A percentile compares a stretch with the other conserved stretches of the same genome.
These are phyloP conservation scores for Hericium rajendrae DNA, from an alignment of 768 basidiomycete species.

Conservation along the genomic window DNA sequence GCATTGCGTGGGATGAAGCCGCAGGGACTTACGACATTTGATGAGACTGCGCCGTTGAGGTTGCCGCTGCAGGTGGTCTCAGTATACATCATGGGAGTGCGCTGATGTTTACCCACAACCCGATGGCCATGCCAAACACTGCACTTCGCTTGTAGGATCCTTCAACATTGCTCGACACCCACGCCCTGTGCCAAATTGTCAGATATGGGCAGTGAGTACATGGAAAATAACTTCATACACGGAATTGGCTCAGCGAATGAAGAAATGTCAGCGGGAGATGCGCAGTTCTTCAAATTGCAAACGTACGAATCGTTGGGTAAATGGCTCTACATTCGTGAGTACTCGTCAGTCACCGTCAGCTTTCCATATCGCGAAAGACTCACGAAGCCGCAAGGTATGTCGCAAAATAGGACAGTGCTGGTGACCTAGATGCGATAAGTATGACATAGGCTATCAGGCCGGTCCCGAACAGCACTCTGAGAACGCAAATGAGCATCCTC, in stretches of 20 bases:
- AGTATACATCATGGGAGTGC: not conserved
- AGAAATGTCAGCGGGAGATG: not conserved
- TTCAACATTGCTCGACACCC: conserved; percentile 66
- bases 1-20: not conserved
- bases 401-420: conserved; percentile 65
- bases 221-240: conserved; percentile 28
- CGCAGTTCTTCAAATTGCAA: not conserved
- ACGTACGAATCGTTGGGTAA: conserved; percentile 38
- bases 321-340: conserved; percentile 25
- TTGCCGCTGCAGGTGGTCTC: conserved; percentile 34
- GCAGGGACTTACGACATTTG: conserved; percentile 44
- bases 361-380: conserved; percentile 20
- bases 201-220: not conserved
- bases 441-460: conserved; percentile 59
- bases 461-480: conserved; percentile 10
- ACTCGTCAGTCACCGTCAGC: not conserved
- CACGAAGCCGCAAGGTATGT: conserved; percentile 63
- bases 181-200: conserved; percentile 35
- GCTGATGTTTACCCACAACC: conserved; percentile 25
- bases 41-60: conserved; percentile 57
- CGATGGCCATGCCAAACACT: conserved; percentile 61
- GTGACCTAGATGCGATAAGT: conserved; percentile 45
- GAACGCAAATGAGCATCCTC: not conserved
- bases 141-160: conserved; percentile 68
- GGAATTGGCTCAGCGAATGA: conserved; percentile 24